Evolutionary conservation across 177 flowering plant genomes (phyloP).

Genomic region (Vitis hybrid): DNA sequence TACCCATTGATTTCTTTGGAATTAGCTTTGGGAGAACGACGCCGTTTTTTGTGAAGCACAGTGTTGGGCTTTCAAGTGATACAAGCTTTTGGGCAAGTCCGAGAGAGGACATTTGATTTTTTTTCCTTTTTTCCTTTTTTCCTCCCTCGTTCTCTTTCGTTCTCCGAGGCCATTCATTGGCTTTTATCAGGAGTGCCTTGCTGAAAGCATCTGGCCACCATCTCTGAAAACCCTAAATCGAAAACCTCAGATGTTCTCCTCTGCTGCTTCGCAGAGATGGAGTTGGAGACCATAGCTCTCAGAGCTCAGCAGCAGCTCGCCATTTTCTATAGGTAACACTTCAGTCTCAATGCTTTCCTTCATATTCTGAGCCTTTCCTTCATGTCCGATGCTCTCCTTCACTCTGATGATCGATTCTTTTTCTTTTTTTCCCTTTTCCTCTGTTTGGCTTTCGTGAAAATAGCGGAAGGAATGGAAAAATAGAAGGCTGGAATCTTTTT

Average conservation of each 20-base stretch:
- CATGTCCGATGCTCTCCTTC: neutral
- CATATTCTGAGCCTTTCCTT: neutral
- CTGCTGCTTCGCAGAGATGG: constrained; percentile 9
- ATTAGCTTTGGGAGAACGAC: neutral
- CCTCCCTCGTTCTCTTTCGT: constrained; percentile 10
- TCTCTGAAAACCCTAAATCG: neutral
- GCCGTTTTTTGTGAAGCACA: neutral
- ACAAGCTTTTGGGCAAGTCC: neutral
- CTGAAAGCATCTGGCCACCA: constrained; percentile 5
- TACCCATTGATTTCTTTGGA: neutral
- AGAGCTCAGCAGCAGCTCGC: constrained; percentile 11
- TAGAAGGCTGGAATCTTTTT: neutral
- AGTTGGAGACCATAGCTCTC: constrained; percentile 12
- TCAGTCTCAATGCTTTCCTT: neutral
- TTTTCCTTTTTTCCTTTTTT: neutral
- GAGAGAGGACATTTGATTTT: neutral
- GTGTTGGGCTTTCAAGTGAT: neutral
- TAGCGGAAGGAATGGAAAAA: too few species aligned
- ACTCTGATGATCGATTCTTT: constrained; percentile 2
- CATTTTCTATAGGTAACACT: constrained; percentile 16
- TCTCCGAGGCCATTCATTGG: constrained; percentile 19
- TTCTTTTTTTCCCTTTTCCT: neutral
- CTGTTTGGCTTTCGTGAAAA: constrained; percentile 3
- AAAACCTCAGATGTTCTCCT: constrained; percentile 11
- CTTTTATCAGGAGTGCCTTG: constrained; percentile 22